Percentiles rank a stretch among this genome's conserved stretches.
Evolutionary conservation across 2,329 filamentous ascomycete species (phyloP).

Genomic region (Beauveria caledonica): DNA sequence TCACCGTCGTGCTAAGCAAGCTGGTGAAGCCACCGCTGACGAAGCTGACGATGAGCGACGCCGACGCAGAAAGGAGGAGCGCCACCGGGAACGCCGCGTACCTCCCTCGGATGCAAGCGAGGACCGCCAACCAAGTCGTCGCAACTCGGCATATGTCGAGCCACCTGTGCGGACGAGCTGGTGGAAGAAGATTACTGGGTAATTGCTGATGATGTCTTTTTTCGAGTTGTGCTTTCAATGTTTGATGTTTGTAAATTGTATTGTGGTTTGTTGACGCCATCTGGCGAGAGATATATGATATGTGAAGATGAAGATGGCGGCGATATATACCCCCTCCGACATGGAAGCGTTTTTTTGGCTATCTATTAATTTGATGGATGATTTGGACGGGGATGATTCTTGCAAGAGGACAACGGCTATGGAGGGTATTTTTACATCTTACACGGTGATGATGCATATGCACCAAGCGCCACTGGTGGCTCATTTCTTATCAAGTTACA

Average conservation of each 20-base stretch:
- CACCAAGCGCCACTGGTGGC: background rate
- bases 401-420: background rate
- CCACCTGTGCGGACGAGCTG: conserved; percentile 9
- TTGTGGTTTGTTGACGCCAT: background rate
- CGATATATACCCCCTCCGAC: conserved; percentile 4
- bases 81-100: conserved; percentile 22
- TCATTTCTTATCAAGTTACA: background rate
- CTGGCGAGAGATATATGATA: background rate
- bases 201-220: background rate
- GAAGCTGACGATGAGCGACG: conserved; percentile 36
- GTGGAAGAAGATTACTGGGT: conserved; percentile 13
- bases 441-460: background rate
- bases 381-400: background rate
- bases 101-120: conserved; percentile 7
- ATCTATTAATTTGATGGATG: background rate
- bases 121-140: conserved; percentile 1
- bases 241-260: conserved; percentile 8
- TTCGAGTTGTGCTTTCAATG: background rate
- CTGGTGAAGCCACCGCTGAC: conserved; percentile 28
- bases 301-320: background rate
- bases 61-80: conserved; percentile 38
- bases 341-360: background rate
- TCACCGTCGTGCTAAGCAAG: conserved; percentile 36
- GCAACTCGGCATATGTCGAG: conserved; percentile 7
- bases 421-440: background rate